These are phyloP conservation scores for Phtheirospermum japonicum DNA, from an alignment of 257 asterid genomes.

Conservation along the genomic window DNA sequence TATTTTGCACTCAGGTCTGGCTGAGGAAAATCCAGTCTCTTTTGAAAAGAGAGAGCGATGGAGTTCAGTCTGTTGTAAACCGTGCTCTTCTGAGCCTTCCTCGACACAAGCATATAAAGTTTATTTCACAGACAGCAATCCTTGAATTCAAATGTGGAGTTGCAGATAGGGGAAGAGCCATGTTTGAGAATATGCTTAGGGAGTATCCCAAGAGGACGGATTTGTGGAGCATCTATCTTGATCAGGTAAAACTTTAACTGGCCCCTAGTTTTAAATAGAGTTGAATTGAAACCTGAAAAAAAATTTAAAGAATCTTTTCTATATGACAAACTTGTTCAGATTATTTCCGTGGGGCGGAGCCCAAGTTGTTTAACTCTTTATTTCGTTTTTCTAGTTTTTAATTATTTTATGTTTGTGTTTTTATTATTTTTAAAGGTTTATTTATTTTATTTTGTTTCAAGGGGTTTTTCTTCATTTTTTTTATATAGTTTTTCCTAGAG, in stretches of 20 bases:
- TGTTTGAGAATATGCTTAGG: conserved; percentile 79
- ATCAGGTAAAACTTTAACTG: conserved; percentile 54
- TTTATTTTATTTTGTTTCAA: background rate
- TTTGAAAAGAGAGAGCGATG: conserved; percentile 56
- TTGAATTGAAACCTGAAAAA: background rate
- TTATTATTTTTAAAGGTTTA: too few species aligned
- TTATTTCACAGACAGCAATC: conserved; percentile 75
- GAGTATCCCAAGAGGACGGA: conserved; percentile 95
- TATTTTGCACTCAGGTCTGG: conserved; percentile 64
- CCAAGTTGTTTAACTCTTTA: too few species aligned
- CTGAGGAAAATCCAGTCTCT: conserved; percentile 55
- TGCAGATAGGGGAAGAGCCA: conserved; percentile 88
- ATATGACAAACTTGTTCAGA: background rate
- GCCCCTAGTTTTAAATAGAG: background rate
- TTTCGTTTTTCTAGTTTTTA: too few species aligned
- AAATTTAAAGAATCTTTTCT: background rate
- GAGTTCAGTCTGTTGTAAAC: conserved; percentile 56
- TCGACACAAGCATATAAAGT: conserved; percentile 71
- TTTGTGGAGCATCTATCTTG: conserved; percentile 89
- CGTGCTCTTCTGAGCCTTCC: conserved; percentile 80
- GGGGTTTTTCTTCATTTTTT: background rate
- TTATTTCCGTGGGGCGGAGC: too few species aligned
- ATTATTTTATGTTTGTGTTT: too few species aligned
- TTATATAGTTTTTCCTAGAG: background rate
- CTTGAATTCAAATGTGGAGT: conserved; percentile 83